These are phyloP conservation scores for Penicillium sp. DNA, from an alignment of 2,329 filamentous ascomycete species.

Conservation along the genomic window DNA sequence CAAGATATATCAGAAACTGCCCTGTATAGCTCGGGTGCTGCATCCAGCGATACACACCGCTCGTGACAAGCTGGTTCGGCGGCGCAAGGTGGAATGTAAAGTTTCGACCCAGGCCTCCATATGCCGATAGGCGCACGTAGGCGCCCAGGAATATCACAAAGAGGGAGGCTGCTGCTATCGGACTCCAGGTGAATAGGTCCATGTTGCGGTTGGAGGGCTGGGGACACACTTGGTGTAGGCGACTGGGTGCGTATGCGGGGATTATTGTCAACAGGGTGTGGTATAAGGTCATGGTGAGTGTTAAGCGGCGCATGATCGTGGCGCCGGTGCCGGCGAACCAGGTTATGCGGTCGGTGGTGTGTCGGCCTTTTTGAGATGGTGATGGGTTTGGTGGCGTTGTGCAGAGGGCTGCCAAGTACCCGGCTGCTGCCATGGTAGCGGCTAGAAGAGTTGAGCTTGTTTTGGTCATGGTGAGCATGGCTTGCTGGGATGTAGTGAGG, in stretches of 20 bases:
- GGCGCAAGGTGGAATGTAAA: constrained; percentile 52
- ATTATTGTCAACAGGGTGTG: constrained; percentile 19
- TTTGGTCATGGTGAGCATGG: constrained; percentile 5
- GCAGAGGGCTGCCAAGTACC: constrained; percentile 17
- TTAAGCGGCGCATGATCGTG: constrained; percentile 8
- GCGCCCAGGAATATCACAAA: constrained; percentile 20
- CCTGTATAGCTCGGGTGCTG: constrained; percentile 54
- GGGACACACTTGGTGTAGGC: constrained; percentile 16
- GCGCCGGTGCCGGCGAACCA: constrained; percentile 11
- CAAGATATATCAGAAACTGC: constrained; percentile 30
- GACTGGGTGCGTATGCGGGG: constrained; percentile 4
- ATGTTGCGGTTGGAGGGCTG: constrained; percentile 12
- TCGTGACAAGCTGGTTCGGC: constrained; percentile 47
- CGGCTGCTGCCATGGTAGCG: constrained; percentile 13
- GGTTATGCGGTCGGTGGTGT: constrained; percentile 17
- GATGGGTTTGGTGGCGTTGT: constrained; percentile 22
- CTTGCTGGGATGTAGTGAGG: neutral
- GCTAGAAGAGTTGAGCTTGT: constrained; percentile 8
- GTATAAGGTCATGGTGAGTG: constrained; percentile 12
- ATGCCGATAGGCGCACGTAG: constrained; percentile 39
- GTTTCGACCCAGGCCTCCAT: constrained; percentile 45
- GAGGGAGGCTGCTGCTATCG: constrained; percentile 13
- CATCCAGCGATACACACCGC: constrained; percentile 48
- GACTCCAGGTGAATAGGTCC: constrained; percentile 26
- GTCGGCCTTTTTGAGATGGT: constrained; percentile 5